Conservation (phyloP, 495 filamentous ascomycete species). For the Penicillium diatomitis region DNA sequence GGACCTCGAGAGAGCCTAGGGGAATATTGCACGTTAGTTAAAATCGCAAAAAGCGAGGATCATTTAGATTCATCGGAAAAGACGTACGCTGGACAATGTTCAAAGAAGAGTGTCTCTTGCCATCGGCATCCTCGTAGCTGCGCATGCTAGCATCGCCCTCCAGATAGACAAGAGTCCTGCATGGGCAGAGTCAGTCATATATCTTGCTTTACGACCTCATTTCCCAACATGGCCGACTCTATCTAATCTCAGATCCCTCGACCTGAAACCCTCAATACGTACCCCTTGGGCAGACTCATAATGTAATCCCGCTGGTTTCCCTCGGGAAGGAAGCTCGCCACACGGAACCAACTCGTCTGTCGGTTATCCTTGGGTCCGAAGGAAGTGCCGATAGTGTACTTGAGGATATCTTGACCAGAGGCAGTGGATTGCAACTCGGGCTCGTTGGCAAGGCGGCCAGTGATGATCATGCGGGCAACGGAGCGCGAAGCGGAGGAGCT, state of each 20-base stretch:
- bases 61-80: too few relatives aligned
- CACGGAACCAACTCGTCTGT: conserved; percentile 67
- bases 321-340: conserved; percentile 56
- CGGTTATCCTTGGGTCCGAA: conserved; percentile 50
- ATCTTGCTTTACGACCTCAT: too few relatives aligned
- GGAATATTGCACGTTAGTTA: neutral
- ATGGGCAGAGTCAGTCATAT: neutral
- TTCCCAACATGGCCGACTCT: too few relatives aligned
- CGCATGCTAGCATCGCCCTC: conserved; percentile 63
- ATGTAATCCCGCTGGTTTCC: conserved; percentile 54
- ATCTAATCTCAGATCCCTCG: too few relatives aligned
- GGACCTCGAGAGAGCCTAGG: conserved; percentile 52
- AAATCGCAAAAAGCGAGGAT: too few relatives aligned
- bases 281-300: conserved; percentile 68
- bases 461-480: conserved; percentile 56
- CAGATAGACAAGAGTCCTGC: conserved; percentile 57
- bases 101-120: conserved; percentile 44
- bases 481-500: conserved; percentile 38
- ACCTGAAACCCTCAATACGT: conserved; percentile 23
- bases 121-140: conserved; percentile 53
- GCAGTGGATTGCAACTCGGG: conserved; percentile 61
- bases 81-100: conserved; percentile 67
- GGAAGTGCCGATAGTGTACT: conserved; percentile 55
- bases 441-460: conserved; percentile 61
- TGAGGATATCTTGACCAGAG: conserved; percentile 57